Conservation (phyloP, 192 early-diverging fungal species). For the Jimgerdemannia lactiflua region DNA sequence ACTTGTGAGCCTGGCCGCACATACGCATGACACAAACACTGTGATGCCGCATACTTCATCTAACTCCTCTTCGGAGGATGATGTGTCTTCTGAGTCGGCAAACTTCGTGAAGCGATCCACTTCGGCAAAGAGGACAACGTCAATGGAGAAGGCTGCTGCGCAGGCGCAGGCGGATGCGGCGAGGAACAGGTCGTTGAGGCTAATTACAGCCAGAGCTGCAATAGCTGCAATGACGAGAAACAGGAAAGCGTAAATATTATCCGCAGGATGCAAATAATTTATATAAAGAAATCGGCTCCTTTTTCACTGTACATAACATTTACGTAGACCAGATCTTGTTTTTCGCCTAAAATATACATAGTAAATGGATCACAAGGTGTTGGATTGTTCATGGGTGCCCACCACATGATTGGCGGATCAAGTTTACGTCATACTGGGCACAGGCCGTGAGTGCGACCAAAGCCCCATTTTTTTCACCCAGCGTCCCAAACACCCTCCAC, state of each 20-base stretch:
- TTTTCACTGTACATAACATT: constrained; percentile 16
- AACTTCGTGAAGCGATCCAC: constrained; percentile 1
- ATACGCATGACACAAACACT: not conserved
- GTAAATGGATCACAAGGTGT: no score
- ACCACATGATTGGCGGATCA: no score
- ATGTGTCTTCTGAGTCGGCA: not conserved
- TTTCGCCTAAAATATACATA: no score
- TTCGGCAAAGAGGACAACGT: constrained; percentile 5
- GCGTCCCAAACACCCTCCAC: no score
- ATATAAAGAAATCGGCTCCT: constrained; percentile 41
- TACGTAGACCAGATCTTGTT: no score
- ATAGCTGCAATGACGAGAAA: not conserved
- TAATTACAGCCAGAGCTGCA: constrained; percentile 15
- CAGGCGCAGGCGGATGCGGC: constrained; percentile 2
- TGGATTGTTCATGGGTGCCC: no score
- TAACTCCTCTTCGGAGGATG: constrained; percentile 1
- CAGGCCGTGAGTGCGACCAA: no score
- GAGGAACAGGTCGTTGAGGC: not conserved
- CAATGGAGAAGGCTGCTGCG: constrained; percentile 15
- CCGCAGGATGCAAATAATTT: constrained; percentile 27
- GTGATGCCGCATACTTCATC: not conserved
- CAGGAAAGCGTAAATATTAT: constrained; percentile 5
- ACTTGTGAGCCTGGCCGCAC: no score
- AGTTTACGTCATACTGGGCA: no score
- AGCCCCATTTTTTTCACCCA: no score